Evolutionary conservation across 106 monocot species (phyloP).

Genomic region (Amphibolis antarctica): DNA sequence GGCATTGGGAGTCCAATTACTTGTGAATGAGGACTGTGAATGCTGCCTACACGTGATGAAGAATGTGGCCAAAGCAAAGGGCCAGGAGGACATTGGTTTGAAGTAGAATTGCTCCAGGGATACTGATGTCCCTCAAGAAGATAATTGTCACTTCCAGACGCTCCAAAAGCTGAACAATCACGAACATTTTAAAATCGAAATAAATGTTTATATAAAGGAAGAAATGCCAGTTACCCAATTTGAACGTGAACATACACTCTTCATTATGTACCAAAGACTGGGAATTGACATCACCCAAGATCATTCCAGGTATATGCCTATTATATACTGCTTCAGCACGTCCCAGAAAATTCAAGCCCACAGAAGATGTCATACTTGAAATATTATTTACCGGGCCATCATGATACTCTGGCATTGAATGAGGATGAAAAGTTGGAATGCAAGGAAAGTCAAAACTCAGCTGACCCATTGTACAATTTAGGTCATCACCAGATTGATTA

Average conservation of each 20-base stretch:
- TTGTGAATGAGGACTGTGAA: constrained; percentile 14
- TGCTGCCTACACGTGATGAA: constrained; percentile 18
- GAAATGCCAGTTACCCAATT: neutral
- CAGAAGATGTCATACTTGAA: constrained; percentile 3
- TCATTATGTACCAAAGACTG: neutral
- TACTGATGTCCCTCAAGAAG: constrained; percentile 4
- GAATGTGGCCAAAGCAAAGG: constrained; percentile 26
- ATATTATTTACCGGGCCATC: constrained; percentile 1
- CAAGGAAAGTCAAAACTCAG: constrained; percentile 46
- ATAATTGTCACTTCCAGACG: constrained; percentile 5
- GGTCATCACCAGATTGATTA: constrained; percentile 29
- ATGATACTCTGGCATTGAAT: constrained; percentile 41
- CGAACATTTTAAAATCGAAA: neutral
- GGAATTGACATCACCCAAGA: neutral
- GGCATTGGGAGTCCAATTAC: constrained; percentile 51
- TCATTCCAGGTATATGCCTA: constrained; percentile 3
- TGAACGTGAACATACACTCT: constrained; percentile 15
- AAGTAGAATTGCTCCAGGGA: constrained; percentile 2
- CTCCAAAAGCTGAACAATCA: constrained; percentile 3
- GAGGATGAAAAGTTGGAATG: constrained; percentile 36
- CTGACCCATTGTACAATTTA: constrained; percentile 40
- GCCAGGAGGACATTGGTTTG: constrained; percentile 4
- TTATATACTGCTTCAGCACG: constrained; percentile 8
- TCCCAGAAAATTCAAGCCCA: constrained; percentile 2
- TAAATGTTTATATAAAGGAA: neutral